A percentile compares a stretch with the other conserved stretches of the same genome.
These are phyloP conservation scores for Leccinum longicurvipes DNA, from an alignment of 768 basidiomycete species.

Conservation along the genomic window DNA sequence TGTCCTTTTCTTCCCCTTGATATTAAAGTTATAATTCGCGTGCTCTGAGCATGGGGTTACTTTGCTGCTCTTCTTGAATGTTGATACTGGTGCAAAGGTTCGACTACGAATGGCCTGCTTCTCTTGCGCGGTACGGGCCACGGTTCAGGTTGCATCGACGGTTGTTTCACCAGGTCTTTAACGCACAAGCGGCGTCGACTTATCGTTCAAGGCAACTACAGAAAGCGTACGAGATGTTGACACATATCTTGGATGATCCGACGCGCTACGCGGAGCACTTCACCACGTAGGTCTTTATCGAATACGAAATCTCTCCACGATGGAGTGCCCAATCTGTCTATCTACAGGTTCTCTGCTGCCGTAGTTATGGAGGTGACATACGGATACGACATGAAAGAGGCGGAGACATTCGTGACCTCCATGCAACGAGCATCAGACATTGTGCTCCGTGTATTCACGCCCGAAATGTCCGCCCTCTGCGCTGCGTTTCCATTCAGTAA, in stretches of 20 bases:
- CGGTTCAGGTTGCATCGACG: conserved; percentile 22
- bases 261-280: conserved; percentile 6
- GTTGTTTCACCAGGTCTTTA: conserved; percentile 18
- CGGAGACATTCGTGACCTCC: conserved; percentile 1
- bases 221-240: conserved; percentile 11
- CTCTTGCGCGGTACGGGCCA: conserved; percentile 18
- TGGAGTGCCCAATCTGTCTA: not conserved
- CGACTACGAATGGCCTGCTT: conserved; percentile 11
- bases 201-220: conserved; percentile 16
- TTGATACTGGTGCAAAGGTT: too few species aligned
- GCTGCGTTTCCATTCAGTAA: conserved; percentile 12
- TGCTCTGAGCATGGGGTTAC: too few species aligned
- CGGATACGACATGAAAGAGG: not conserved
- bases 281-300: conserved; percentile 3
- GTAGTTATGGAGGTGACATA: not conserved
- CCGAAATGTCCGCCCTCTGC: conserved; percentile 3
- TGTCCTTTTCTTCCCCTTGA: not conserved
- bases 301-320: too few species aligned
- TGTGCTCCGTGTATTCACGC: not conserved
- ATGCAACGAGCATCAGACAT: conserved; percentile 3
- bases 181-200: conserved; percentile 4
- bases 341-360: not conserved
- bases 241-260: conserved; percentile 6
- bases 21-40: too few species aligned
- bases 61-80: too few species aligned